phyloP scores from a whole-genome alignment of 768 basidiomycete species.

The Gyrodon lividus region DNA sequence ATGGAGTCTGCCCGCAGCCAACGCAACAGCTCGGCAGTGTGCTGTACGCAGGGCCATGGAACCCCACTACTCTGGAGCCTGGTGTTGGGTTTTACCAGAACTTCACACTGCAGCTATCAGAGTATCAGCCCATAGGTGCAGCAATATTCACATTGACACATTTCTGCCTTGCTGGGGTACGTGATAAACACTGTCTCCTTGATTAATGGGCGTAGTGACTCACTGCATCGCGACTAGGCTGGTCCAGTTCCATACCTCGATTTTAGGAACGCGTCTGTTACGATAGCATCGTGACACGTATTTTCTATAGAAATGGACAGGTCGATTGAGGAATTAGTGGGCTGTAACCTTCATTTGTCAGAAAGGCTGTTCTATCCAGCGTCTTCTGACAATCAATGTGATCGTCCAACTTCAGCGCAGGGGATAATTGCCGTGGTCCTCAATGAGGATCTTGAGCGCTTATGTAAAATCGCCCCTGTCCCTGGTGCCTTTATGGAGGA shows the following conservation, averaged over 20 bases:
- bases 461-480: neutral
- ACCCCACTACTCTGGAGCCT: constrained; percentile 1
- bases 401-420: neutral
- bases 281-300: constrained; percentile 3
- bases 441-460: neutral
- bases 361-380: neutral
- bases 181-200: neutral
- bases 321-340: neutral
- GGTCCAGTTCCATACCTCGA: constrained; percentile 18
- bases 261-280: constrained; percentile 18
- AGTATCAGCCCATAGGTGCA: constrained; percentile 10
- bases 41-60: constrained; percentile 21
- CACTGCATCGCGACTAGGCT: constrained; percentile 8
- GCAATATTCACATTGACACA: constrained; percentile 20
- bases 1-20: constrained; percentile 17
- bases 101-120: constrained; percentile 13
- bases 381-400: neutral
- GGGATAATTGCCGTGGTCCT: neutral
- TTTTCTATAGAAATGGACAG: neutral
- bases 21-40: constrained; percentile 14
- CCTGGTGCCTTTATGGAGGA: neutral
- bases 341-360: neutral
- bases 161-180: constrained; percentile 16
- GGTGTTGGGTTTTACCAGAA: constrained; percentile 19
- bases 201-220: neutral